Evolutionary conservation across 2,329 filamentous ascomycete species (phyloP).

Genomic region (Claviceps quebecensis): DNA sequence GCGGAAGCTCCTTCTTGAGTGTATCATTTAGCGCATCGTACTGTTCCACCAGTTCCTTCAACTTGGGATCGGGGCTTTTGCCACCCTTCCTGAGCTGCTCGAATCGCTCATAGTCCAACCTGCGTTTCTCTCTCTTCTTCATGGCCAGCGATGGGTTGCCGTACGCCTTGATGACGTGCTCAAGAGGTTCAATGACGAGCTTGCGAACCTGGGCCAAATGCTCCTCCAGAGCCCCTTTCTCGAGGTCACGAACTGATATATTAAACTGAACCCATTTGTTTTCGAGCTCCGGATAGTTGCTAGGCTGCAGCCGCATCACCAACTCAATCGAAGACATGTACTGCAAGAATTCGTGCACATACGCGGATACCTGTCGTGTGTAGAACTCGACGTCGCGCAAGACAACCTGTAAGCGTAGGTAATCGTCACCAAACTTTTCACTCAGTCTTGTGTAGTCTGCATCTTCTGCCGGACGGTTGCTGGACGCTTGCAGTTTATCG

Average conservation of each 20-base stretch:
- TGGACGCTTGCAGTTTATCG: constrained; percentile 62
- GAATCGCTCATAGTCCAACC: constrained; percentile 74
- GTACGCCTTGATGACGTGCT: constrained; percentile 64
- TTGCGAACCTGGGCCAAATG: constrained; percentile 63
- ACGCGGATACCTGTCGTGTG: constrained; percentile 64
- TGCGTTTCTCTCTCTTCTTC: constrained; percentile 87
- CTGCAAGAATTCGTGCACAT: constrained; percentile 67
- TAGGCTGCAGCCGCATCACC: constrained; percentile 58
- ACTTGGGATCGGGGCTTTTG: constrained; percentile 78
- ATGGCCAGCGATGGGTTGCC: constrained; percentile 77
- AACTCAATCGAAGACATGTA: constrained; percentile 72
- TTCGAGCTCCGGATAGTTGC: constrained; percentile 69
- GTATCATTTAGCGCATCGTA: constrained; percentile 88
- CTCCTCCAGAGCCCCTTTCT: constrained; percentile 68
- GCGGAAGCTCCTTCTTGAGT: constrained; percentile 80
- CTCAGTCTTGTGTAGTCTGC: constrained; percentile 65
- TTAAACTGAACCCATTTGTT: constrained; percentile 92
- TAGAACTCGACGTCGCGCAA: constrained; percentile 91
- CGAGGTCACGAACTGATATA: constrained; percentile 72
- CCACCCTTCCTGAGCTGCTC: constrained; percentile 64
- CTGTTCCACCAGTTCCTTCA: constrained; percentile 70
- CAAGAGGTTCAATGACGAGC: constrained; percentile 74
- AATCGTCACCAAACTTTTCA: constrained; percentile 84
- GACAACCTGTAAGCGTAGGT: constrained; percentile 81
- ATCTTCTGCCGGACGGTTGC: constrained; percentile 55